phyloP scores from a whole-genome alignment of 192 early-diverging fungal genomes.

The Geranomyces michiganensis region DNA sequence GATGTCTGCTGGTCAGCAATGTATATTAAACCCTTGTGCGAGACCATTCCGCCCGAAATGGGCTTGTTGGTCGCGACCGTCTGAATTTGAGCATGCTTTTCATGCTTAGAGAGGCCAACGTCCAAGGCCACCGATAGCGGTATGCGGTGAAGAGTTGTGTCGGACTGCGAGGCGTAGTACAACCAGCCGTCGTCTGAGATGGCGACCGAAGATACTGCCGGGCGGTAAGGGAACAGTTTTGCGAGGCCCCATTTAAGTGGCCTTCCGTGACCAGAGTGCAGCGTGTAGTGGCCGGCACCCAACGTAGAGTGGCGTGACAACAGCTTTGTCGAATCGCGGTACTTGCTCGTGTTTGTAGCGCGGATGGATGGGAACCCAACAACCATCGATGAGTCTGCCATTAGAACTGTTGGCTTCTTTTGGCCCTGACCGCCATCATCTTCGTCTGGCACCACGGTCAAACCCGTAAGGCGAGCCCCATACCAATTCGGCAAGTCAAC shows the following conservation, averaged over 20 bases:
- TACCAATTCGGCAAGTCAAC: background rate
- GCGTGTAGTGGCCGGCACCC: background rate
- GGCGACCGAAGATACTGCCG: slow-evolving; percentile 2
- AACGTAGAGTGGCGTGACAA: background rate
- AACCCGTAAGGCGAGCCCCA: background rate
- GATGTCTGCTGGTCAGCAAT: slow-evolving; percentile 15
- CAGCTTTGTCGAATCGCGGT: background rate
- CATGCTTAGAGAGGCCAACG: no score
- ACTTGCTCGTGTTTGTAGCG: background rate
- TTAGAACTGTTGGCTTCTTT: background rate
- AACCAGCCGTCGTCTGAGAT: background rate
- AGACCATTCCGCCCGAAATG: slow-evolving; percentile 9
- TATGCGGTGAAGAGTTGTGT: background rate
- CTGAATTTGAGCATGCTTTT: background rate
- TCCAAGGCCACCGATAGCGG: background rate
- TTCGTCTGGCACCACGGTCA: background rate
- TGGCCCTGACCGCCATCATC: background rate
- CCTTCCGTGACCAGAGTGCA: background rate
- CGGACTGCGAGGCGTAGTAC: slow-evolving; percentile 6
- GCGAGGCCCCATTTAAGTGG: background rate
- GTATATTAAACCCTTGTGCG: background rate
- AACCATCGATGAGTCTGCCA: slow-evolving; percentile 4
- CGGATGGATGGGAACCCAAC: background rate
- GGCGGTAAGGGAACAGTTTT: slow-evolving; percentile 1
- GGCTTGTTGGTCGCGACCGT: slow-evolving; percentile 6